Percentiles rank a stretch among this genome's conserved stretches.
Conservation (phyloP, 2,329 filamentous ascomycete genomes). For the Botrytis pseudocinerea region DNA sequence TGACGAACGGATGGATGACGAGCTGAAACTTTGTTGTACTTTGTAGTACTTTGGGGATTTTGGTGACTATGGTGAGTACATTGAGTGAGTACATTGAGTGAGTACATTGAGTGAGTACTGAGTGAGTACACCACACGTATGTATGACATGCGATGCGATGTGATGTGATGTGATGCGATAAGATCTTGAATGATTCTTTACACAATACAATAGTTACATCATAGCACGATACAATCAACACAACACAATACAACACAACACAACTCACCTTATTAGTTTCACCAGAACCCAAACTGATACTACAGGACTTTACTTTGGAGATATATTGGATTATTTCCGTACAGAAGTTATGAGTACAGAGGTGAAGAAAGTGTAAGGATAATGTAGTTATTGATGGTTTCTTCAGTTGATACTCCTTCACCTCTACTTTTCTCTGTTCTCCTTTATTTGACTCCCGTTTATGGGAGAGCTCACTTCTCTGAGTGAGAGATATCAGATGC, state of each 20-base stretch:
- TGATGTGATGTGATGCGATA: neutral
- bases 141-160: neutral
- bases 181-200: conserved; percentile 3
- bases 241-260: no score
- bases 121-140: neutral
- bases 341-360: no score
- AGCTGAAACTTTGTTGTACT: conserved; percentile 6
- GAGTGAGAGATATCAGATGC: neutral
- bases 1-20: neutral
- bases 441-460: no score
- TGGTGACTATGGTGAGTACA: no score
- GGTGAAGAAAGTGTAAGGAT: no score
- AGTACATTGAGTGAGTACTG: neutral
- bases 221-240: neutral
- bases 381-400: no score
- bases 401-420: neutral
- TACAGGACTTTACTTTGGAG: no score
- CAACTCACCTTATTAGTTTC: no score
- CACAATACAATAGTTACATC: neutral
- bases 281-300: no score
- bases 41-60: neutral
- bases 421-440: no score
- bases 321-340: no score
- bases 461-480: no score
- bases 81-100: neutral